Evolutionary conservation across 805 yeast genomes (phyloP), one percentile per base, ranked within the genome.

Genomic region (Sugiyamaella boreocaroliniensis): DNA sequence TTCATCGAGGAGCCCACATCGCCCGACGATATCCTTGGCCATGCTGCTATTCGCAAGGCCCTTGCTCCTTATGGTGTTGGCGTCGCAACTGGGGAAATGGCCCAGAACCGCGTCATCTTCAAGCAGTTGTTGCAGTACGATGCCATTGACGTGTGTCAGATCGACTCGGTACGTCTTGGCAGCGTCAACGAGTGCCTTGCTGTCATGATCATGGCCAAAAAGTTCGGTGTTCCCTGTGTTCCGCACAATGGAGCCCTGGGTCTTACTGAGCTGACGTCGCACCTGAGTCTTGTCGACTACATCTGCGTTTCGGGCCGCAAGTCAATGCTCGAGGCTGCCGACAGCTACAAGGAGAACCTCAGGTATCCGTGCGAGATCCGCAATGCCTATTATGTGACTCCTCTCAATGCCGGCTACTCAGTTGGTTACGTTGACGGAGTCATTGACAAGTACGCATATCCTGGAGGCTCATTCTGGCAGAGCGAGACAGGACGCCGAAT

Each of bases 191-290:
- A 67, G 48, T 67, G 64, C 15, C 48, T 67, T 40, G 67, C 70
- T 4, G 68, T 67, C 32, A 55, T 67, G 49, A 55, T 67, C 16
- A 54, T 67, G 58, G 71, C 71, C 12, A 61, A 61, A 51, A 67
- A 67, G 52, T 67, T 56, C 49, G 59, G 56, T 18, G 61, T 67
- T 14, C 71, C 68, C 19, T 60, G 64, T 20, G 68, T 67, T 11
- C 71, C 71, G 10, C 70, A 67, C 45, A 63, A 66, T 48, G 71
- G 71, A 20, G 71, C 69, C 5, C 64, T 67, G 40, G 71, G 70
- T 2, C 56, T 67, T 14, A 67, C 70, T 7, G 70, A 67, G 54
- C 64, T 65, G 55, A 67, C 71, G 11, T 66, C 63, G 49, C 71
- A 67, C 52, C 57, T 67, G 32, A 54, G 69, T 26, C 62, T 63